phyloP scores from a whole-genome alignment of 225 moss, liverwort and hornwort genomes.

The Lunularia cruciata region DNA sequence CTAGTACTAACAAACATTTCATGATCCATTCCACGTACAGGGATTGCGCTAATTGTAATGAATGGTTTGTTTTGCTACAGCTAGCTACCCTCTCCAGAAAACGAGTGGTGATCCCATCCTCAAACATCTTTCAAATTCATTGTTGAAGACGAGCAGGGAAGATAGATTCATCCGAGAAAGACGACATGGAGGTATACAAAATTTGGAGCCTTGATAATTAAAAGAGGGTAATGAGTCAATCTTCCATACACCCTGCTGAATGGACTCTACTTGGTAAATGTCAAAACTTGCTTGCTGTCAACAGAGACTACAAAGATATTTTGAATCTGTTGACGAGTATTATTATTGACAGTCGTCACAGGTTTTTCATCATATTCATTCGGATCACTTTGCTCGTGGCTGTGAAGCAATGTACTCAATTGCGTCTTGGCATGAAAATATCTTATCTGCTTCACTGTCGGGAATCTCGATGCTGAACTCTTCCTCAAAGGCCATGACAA shows the following conservation, averaged over 20 bases:
- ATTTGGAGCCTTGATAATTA: neutral
- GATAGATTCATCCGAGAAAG: too few species aligned
- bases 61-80: too few species aligned
- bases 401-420: conserved; percentile 86
- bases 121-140: too few species aligned
- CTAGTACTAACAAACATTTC: too few species aligned
- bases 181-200: neutral
- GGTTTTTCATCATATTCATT: conserved; percentile 5
- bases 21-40: too few species aligned
- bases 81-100: too few species aligned
- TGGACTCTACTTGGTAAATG: conserved; percentile 16
- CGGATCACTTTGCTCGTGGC: conserved; percentile 73
- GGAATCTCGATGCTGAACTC: conserved; percentile 80
- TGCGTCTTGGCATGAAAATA: conserved; percentile 66
- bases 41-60: too few species aligned
- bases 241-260: conserved; percentile 27
- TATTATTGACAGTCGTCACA: neutral
- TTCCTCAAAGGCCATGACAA: conserved; percentile 90
- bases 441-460: conserved; percentile 80
- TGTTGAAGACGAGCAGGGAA: too few species aligned
- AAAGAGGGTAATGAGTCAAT: conserved; percentile 19
- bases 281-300: conserved; percentile 17
- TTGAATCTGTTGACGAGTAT: conserved; percentile 9
- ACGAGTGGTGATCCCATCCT: too few species aligned
- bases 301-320: conserved; percentile 5